phyloP scores from a whole-genome alignment of 2,329 filamentous ascomycete species.

The Pleurostoma richardsiae region DNA sequence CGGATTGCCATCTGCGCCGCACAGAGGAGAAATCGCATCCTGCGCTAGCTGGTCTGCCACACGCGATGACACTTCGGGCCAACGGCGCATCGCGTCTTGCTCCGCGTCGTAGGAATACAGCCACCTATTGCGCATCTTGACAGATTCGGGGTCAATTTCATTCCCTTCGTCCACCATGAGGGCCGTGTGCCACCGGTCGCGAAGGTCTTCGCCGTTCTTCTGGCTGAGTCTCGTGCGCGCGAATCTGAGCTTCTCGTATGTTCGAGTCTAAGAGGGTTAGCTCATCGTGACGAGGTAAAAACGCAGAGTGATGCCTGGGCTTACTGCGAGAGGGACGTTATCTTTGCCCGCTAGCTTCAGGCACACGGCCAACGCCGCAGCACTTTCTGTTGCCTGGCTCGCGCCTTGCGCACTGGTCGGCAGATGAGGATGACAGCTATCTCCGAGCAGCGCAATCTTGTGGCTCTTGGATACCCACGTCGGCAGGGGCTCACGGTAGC shows the following conservation, averaged over 20 bases:
- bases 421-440: constrained; percentile 49
- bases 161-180: constrained; percentile 33
- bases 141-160: constrained; percentile 36
- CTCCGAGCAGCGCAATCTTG: constrained; percentile 44
- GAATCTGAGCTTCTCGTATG: constrained; percentile 37
- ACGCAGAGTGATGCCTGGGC: constrained; percentile 1
- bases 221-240: constrained; percentile 31
- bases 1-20: constrained; percentile 1
- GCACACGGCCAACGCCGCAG: constrained; percentile 36
- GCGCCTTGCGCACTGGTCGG: constrained; percentile 49
- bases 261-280: constrained; percentile 23
- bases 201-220: constrained; percentile 35
- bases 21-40: constrained; percentile 32
- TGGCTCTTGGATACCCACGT: constrained; percentile 46
- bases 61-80: constrained; percentile 30
- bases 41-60: constrained; percentile 27
- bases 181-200: constrained; percentile 37
- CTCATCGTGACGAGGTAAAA: not conserved
- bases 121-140: constrained; percentile 41
- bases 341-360: constrained; percentile 34
- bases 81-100: constrained; percentile 32
- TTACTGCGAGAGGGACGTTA: constrained; percentile 29
- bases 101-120: constrained; percentile 42
- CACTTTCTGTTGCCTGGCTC: constrained; percentile 49
- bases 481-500: constrained; percentile 45